Base-by-base conservation (phyloP, 2,329 filamentous ascomycete species). In the Cylindrodendrum hubeiense region DNA sequence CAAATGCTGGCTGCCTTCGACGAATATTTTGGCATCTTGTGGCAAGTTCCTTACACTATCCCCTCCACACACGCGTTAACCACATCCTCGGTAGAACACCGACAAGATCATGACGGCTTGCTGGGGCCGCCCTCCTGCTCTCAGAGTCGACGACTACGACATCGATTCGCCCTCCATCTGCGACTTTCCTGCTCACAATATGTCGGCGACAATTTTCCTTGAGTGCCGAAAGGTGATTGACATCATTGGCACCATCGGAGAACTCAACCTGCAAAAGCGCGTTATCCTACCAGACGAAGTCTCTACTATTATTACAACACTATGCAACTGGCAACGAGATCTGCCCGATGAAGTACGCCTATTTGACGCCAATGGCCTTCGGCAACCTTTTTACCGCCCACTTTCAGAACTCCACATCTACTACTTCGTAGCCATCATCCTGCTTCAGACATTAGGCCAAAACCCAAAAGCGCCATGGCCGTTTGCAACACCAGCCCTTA, bases 1-100 rank as follows among this genome's bases (percentile, higher is more conserved):
- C 41, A 8, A 59, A 54, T 10, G 10, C 49, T 22, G 22, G 19
- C 12, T 60, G 55, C 15, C 47, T 54, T 13, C 50, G 61, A 4
- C 61, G 55, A 5, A 55, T 64, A 34, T 54, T 64, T n/a, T 64
- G 41, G 47, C 47, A 54, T 19, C 55, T 64, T 13, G 30, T 49
- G 22, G 61, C 60, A 21, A 8, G 21, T 21, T 5, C 19, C n/a
- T 4, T n/a, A 22, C 19, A n/a, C n/a, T n/a, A n/a, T n/a, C n/a
- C n/a, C n/a, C n/a, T n/a, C n/a, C n/a, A n/a, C n/a, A n/a, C n/a
- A n/a, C n/a, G n/a, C n/a, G n/a, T n/a, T n/a, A n/a, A n/a, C n/a
- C n/a, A n/a, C n/a, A n/a, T n/a, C n/a, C n/a, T n/a, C n/a, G 39
- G 5, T 15, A 54, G 57, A 24, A 49, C 28, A 47, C 33, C 5